Evolutionary conservation across 108 stramenopile species (phyloP).

Genomic region (Skeletonema potamos): DNA sequence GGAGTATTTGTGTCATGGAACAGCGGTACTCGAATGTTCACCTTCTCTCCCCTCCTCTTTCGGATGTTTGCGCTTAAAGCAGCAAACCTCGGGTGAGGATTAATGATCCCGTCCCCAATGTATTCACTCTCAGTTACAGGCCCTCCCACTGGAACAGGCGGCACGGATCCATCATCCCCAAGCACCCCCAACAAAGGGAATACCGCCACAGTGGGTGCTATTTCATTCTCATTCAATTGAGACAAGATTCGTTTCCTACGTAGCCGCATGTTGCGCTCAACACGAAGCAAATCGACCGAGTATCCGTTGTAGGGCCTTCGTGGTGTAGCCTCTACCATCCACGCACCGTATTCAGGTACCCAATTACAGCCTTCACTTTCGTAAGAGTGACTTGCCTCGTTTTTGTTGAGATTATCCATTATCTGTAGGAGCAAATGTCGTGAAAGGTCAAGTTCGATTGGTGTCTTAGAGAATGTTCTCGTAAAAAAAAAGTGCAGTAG

Average conservation of each 20-base stretch:
- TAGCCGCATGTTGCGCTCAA: slow-evolving; percentile 98
- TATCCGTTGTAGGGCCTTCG: slow-evolving; percentile 88
- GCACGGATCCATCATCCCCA: slow-evolving; percentile 83
- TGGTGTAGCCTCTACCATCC: slow-evolving; percentile 99
- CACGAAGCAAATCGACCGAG: slow-evolving; percentile 90
- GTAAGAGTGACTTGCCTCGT: slow-evolving; percentile 65
- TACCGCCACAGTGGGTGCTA: slow-evolving; percentile 90
- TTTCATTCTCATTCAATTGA: slow-evolving; percentile 85
- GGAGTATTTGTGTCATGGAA: slow-evolving; percentile 92
- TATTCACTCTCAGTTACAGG: slow-evolving; percentile 87
- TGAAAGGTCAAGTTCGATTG: background rate
- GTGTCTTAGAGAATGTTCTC: background rate
- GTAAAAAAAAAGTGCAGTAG: background rate
- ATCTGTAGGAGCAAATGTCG: slow-evolving; percentile 51
- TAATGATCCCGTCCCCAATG: slow-evolving; percentile 95
- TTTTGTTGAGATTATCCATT: slow-evolving; percentile 86
- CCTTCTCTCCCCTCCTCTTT: slow-evolving; percentile 86
- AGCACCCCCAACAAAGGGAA: slow-evolving; percentile 86
- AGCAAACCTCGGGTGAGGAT: slow-evolving; percentile 98
- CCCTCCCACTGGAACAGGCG: slow-evolving; percentile 77
- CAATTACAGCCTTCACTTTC: slow-evolving; percentile 87
- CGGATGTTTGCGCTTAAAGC: slow-evolving; percentile 96
- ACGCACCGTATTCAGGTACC: slow-evolving; percentile 97
- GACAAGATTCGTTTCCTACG: slow-evolving; percentile 89
- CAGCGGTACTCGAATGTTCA: slow-evolving; percentile 94